phyloP scores from a whole-genome alignment of 2,329 filamentous ascomycete genomes.

The Colletotrichum gloeosporioides region DNA sequence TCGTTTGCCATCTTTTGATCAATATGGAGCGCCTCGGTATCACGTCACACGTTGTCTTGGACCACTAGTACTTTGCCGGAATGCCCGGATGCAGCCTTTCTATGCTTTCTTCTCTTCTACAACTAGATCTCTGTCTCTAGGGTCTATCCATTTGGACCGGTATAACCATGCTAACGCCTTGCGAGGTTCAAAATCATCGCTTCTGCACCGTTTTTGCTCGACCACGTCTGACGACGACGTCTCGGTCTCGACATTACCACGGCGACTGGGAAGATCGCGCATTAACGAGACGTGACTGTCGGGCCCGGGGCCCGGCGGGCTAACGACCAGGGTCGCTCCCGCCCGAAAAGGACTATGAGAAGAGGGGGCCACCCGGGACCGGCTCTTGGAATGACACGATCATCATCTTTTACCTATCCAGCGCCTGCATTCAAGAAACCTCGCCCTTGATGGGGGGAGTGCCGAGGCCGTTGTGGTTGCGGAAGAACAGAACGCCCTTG shows the following conservation, averaged over 20 bases:
- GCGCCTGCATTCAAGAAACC: neutral
- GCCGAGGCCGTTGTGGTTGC: conserved; percentile 90
- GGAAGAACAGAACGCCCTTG: conserved; percentile 90
- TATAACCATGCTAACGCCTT: conserved; percentile 19
- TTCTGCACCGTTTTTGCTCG: neutral
- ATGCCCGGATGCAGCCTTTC: conserved; percentile 5
- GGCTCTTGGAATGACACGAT: neutral
- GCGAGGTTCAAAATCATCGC: neutral
- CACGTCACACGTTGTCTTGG: neutral
- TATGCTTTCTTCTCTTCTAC: conserved; percentile 1
- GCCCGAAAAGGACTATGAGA: neutral
- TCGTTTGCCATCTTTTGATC: neutral
- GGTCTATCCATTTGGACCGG: neutral
- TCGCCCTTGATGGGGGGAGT: conserved; percentile 36
- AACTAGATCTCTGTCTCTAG: neutral
- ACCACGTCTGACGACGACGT: neutral
- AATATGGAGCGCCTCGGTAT: neutral
- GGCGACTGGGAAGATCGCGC: neutral
- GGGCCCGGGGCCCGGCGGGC: neutral
- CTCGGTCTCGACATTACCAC: neutral
- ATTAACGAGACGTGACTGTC: neutral
- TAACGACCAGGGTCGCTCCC: neutral
- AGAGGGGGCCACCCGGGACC: conserved; percentile 1
- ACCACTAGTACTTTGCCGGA: neutral
- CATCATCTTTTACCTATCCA: neutral